These are phyloP conservation scores for Escovopsis sp. DNA, from an alignment of 2,329 filamentous ascomycete species.

Conservation along the genomic window DNA sequence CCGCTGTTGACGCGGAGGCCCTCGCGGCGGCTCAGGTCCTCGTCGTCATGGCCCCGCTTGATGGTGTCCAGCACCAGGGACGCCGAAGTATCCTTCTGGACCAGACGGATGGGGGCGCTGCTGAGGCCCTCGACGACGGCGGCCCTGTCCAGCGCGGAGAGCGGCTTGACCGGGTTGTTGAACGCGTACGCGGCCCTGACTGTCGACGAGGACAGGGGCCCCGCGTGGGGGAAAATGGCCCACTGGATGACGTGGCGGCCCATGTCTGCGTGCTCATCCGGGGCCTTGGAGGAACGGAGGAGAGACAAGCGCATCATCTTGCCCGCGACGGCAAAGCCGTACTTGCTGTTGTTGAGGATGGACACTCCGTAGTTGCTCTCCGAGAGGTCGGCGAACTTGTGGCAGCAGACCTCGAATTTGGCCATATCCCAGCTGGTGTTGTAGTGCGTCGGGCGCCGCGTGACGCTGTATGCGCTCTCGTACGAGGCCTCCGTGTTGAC, in stretches of 20 bases:
- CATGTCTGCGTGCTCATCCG: constrained; percentile 90
- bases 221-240: constrained; percentile 75
- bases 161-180: constrained; percentile 56
- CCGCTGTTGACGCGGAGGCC: constrained; percentile 52
- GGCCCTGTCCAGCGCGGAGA: constrained; percentile 13
- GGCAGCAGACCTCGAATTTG: constrained; percentile 92
- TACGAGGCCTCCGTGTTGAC: constrained; percentile 86
- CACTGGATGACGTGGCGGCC: constrained; percentile 75
- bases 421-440: constrained; percentile 97
- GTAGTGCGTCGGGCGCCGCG: constrained; percentile 86
- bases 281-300: constrained; percentile 77
- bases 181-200: constrained; percentile 78
- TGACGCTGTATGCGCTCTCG: constrained; percentile 85
- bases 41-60: constrained; percentile 85
- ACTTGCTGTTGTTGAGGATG: constrained; percentile 89
- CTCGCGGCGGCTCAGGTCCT: constrained; percentile 49
- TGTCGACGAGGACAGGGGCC: constrained; percentile 54
- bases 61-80: constrained; percentile 74
- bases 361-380: constrained; percentile 82
- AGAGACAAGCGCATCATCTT: constrained; percentile 82
- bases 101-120: constrained; percentile 45
- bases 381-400: constrained; percentile 84
- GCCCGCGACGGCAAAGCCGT: constrained; percentile 82
- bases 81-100: constrained; percentile 33
- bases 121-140: constrained; percentile 13